Conservation (phyloP, 1,284 basidiomycete genomes). For the Papiliotrema laurentii region DNA sequence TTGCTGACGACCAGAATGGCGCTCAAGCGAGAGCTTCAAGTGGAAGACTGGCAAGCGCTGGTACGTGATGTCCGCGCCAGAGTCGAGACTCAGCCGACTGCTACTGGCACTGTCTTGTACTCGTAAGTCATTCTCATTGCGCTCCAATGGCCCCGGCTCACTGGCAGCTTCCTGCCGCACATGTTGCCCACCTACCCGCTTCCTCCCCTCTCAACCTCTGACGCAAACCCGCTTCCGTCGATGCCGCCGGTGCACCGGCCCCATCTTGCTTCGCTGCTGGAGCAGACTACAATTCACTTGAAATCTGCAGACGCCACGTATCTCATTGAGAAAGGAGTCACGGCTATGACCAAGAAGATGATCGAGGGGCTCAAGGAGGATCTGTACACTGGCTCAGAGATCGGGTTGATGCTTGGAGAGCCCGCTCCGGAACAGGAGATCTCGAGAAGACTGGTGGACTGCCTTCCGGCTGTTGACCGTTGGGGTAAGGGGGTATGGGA, state of each 20-base stretch:
- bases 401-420: not conserved
- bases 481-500: conserved; percentile 47
- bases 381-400: conserved; percentile 16
- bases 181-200: conserved; percentile 33
- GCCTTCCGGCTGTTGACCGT: conserved; percentile 37
- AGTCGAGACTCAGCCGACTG: conserved; percentile 25
- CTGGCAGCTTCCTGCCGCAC: conserved; percentile 32
- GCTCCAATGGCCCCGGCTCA: conserved; percentile 1
- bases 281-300: conserved; percentile 37
- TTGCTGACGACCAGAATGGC: conserved; percentile 23
- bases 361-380: conserved; percentile 21
- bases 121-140: conserved; percentile 16
- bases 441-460: conserved; percentile 33
- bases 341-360: conserved; percentile 26
- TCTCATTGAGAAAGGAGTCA: conserved; percentile 37
- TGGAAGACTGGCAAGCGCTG: conserved; percentile 36
- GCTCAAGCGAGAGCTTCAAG: conserved; percentile 40
- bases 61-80: conserved; percentile 36
- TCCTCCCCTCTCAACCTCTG: conserved; percentile 1
- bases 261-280: conserved; percentile 30
- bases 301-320: conserved; percentile 36
- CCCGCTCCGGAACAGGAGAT: not conserved
- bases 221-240: conserved; percentile 8
- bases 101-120: conserved; percentile 14
- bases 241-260: conserved; percentile 11